Conservation (phyloP, 805 yeast species). For the Ogataea pignaliae region DNA sequence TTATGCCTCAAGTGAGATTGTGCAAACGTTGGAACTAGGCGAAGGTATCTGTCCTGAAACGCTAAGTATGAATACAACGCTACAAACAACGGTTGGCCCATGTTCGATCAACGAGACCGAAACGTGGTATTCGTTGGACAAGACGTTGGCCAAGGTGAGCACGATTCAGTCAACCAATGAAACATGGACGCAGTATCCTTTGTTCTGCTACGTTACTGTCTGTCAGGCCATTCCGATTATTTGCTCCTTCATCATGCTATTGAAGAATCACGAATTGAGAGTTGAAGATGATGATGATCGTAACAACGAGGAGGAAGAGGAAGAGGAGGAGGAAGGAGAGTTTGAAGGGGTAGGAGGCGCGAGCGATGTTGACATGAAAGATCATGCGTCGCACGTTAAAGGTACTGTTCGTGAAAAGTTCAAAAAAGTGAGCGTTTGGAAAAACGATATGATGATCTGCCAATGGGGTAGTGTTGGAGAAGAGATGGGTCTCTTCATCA, state of each 20-base stretch:
- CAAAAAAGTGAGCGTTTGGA: slow-evolving; percentile 3
- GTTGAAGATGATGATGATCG: slow-evolving; percentile 2
- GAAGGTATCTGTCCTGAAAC: slow-evolving; percentile 30
- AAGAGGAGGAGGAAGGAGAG: too few relatives aligned
- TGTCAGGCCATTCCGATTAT: slow-evolving; percentile 30
- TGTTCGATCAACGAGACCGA: slow-evolving; percentile 13
- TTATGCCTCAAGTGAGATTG: slow-evolving; percentile 27
- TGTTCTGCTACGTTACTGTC: slow-evolving; percentile 25
- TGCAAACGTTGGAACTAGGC: slow-evolving; percentile 36
- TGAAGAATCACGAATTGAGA: slow-evolving; percentile 6
- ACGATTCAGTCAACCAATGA: slow-evolving; percentile 29
- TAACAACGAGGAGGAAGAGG: background rate
- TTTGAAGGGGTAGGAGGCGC: too few relatives aligned
- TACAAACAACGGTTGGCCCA: slow-evolving; percentile 22
- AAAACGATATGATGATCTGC: slow-evolving; percentile 5
- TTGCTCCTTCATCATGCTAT: slow-evolving; percentile 24
- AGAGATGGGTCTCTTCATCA: slow-evolving; percentile 3
- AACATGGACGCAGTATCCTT: slow-evolving; percentile 38
- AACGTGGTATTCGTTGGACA: slow-evolving; percentile 12
- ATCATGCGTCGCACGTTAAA: too few relatives aligned
- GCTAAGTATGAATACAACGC: slow-evolving; percentile 7
- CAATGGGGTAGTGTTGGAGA: slow-evolving; percentile 5
- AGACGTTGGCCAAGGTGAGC: slow-evolving; percentile 12
- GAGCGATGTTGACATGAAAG: too few relatives aligned
- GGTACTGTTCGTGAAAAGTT: background rate